phyloP scores from a whole-genome alignment of 345 rosid species.

The Turritis glabra region DNA sequence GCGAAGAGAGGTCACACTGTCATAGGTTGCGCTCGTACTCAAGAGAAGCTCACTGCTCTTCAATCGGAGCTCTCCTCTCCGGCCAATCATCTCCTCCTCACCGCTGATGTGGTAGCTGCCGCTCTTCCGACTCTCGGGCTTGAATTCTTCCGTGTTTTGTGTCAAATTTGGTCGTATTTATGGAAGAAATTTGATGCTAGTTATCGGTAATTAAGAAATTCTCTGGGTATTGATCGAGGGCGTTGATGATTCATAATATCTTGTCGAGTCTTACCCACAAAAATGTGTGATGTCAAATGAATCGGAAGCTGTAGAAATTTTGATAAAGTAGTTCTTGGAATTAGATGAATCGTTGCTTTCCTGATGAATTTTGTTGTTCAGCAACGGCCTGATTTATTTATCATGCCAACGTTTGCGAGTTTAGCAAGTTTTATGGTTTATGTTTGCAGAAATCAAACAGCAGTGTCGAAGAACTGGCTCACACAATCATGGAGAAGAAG shows the following conservation, averaged over 20 bases:
- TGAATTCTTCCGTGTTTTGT: background rate
- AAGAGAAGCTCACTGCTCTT: constrained; percentile 70
- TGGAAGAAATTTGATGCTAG: background rate
- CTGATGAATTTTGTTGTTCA: background rate
- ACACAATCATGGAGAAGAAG: constrained; percentile 72
- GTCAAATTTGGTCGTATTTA: background rate
- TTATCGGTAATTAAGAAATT: background rate
- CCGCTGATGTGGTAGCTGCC: constrained; percentile 61
- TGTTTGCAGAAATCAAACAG: constrained; percentile 61
- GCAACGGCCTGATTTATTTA: background rate
- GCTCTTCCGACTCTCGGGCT: background rate
- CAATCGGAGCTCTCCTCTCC: constrained; percentile 58
- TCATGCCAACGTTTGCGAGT: background rate
- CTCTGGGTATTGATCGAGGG: background rate
- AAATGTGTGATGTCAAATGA: background rate
- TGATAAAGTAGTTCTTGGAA: background rate
- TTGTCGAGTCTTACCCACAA: background rate
- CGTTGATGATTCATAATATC: background rate
- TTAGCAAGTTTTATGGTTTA: constrained; percentile 4
- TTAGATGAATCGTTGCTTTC: background rate
- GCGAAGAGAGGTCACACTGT: constrained; percentile 85
- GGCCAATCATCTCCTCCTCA: constrained; percentile 67
- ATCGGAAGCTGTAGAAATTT: background rate
- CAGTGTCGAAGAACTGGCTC: constrained; percentile 77
- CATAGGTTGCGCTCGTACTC: constrained; percentile 89